Percentiles rank a stretch among this genome's conserved stretches.
Conservation (phyloP, 805 yeast genomes). For the Ogataea nonfermentans region DNA sequence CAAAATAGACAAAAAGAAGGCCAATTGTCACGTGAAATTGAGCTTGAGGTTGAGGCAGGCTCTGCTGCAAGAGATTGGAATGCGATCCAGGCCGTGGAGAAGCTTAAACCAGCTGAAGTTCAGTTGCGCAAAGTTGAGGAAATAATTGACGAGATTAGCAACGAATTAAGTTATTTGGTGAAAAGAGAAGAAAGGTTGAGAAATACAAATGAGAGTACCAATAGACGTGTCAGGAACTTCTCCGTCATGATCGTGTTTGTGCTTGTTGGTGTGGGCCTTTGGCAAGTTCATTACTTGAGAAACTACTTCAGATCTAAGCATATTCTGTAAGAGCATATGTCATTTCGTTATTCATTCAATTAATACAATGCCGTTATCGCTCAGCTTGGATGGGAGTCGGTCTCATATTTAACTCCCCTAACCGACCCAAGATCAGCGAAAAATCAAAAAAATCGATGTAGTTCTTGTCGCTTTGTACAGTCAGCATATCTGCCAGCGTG, state of each 20-base stretch:
- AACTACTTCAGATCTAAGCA: slow-evolving; percentile 88
- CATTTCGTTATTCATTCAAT: not conserved
- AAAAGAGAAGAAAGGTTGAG: slow-evolving; percentile 88
- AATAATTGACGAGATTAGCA: slow-evolving; percentile 74
- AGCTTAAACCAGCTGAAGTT: slow-evolving; percentile 88
- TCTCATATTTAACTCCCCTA: slow-evolving; percentile 38
- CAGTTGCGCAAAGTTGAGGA: slow-evolving; percentile 86
- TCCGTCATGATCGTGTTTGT: slow-evolving; percentile 67
- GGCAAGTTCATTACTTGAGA: slow-evolving; percentile 92
- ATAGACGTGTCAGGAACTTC: slow-evolving; percentile 87
- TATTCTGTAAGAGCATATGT: slow-evolving; percentile 45
- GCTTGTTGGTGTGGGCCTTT: slow-evolving; percentile 75
- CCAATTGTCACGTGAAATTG: slow-evolving; percentile 63
- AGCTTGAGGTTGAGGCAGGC: slow-evolving; percentile 91
- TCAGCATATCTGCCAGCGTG: slow-evolving; percentile 45
- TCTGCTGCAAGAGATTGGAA: slow-evolving; percentile 99
- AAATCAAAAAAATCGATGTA: slow-evolving; percentile 44
- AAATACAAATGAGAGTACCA: slow-evolving; percentile 96
- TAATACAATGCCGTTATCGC: not conserved
- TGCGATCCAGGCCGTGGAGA: slow-evolving; percentile 87
- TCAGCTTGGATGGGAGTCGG: not conserved
- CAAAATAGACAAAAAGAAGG: slow-evolving; percentile 41
- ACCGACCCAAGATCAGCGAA: slow-evolving; percentile 46
- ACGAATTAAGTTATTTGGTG: slow-evolving; percentile 80
- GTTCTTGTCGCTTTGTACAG: slow-evolving; percentile 38